Evolutionary conservation across 768 basidiomycete genomes (phyloP), one percentile per base, ranked within the genome.

Genomic region (Russula lepida): DNA sequence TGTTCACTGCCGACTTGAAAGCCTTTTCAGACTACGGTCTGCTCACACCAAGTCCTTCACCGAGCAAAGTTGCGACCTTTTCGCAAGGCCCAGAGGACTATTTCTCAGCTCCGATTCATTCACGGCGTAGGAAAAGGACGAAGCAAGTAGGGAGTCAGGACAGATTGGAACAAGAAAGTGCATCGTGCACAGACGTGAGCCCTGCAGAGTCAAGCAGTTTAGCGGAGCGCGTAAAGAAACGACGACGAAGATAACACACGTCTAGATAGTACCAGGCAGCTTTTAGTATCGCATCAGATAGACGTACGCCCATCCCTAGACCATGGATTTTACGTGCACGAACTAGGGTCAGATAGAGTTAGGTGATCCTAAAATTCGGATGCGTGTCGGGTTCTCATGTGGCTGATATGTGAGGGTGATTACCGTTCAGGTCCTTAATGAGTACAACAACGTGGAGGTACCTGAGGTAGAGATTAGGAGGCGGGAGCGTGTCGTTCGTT

Each of bases 1-100:
- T 89, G 33, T 89, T 89, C 63, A 88, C 88, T 1, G 80, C 88
- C 8, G 88, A 89, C 66, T 72, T 89, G 32, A 88, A 85, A 66
- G 74, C 80, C 0, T 89, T 88, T 63, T 78, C 86, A 1, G 70
- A 78, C 12, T 81, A 85, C 62, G 85, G 84, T n/a, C 68, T 80
- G 52, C 63, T 73, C 8, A 67, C 69, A 3, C 66, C 56, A 72
- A 21, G 43, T 63, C 17, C 59, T 64, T 41, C 56, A 37, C 63
- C 48, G 17, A 41, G 17, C 17, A 54, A 66, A 30, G 9, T 17
- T 30, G 21, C 46, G 13, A 23, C 62, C 19, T n/a, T 44, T n/a
- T 58, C 55, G 13, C 62, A 21, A 51, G 33, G 28, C 5, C 23
- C 55, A 17, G 37, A 52, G 0, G 60, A 57, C 33, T 43, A 51